Base-by-base conservation (phyloP, 148 eudicot species). In the Camellia sinensis region DNA sequence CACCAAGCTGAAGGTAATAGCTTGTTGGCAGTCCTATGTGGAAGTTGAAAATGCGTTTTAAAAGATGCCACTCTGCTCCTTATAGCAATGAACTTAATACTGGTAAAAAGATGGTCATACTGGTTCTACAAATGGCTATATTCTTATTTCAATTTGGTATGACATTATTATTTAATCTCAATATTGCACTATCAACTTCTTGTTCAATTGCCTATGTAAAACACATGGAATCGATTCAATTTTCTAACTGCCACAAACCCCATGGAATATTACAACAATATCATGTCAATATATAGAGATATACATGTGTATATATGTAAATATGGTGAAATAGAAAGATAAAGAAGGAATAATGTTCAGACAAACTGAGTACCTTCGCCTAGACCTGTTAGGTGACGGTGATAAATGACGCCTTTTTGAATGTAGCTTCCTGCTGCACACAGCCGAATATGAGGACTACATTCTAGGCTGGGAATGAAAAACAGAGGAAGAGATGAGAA, bases 311-410 rank as follows among this genome's bases (percentile, higher is more conserved):
- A 73, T n/a, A 56, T 37, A 44, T 21, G 37, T 37, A 78, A 48
- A 78, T 67, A 57, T 10, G 11, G 63, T 78, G 74, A 54, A 53
- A 6, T 8, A 65, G 21, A 68, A 65, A 60, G 57, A 54, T 40
- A 17, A 77, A 46, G 40, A 71, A n/a, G 53, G 44, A 48, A 8
- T 13, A 65, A 54, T 71, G 8, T 29, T 65, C 76, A 67, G 48
- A 9, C 46, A 71, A 74, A 74, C 73, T 22, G 45, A 78, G 76
- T 89, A 96, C 99, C 99, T 93, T 92, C 83, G 88, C 88, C 86
- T 89, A 68, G 94, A 87, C 85, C 94, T 90, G 81, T 76, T 87
- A 68, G 98, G 97, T 63, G 98, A 96, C 48, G 98, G 93, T 67
- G 99, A 93, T 81, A 78, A 84, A 79, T 81, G 82, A 17, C 81